These are phyloP conservation scores for Pulveroboletus sp. DNA, from an alignment of 768 basidiomycete genomes.

Conservation along the genomic window DNA sequence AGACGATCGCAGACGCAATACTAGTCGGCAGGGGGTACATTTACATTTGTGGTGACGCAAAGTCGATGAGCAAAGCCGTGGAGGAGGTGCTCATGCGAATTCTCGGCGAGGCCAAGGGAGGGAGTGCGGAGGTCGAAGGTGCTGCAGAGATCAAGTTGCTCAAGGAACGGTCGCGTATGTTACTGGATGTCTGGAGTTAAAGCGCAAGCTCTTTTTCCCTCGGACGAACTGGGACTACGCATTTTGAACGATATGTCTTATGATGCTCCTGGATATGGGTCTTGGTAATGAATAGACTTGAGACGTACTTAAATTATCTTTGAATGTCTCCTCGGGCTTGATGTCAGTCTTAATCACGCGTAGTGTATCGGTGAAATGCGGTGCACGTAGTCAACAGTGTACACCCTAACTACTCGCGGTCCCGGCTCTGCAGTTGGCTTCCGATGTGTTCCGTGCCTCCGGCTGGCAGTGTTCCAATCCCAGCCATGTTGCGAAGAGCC, in stretches of 20 bases:
- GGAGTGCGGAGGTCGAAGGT: constrained; percentile 81
- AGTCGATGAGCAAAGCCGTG: constrained; percentile 92
- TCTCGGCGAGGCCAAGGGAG: constrained; percentile 92
- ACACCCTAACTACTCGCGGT: no score
- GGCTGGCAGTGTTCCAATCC: not conserved
- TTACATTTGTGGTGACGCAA: constrained; percentile 96
- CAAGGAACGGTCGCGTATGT: constrained; percentile 86
- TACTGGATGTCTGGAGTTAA: constrained; percentile 89
- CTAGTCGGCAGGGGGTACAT: constrained; percentile 95
- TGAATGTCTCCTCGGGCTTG: not conserved
- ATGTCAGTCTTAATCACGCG: not conserved
- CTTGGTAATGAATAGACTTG: constrained; percentile 16
- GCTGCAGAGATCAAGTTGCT: constrained; percentile 87
- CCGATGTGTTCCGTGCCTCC: not conserved
- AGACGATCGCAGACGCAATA: constrained; percentile 81
- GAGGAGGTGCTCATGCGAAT: constrained; percentile 83
- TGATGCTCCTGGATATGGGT: constrained; percentile 9
- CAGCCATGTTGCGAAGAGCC: constrained; percentile 18
- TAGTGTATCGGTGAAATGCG: no score
- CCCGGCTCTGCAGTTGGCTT: not conserved
- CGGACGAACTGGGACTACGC: not conserved
- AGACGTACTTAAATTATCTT: constrained; percentile 8
- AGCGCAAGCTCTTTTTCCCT: not conserved
- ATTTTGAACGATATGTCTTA: constrained; percentile 5
- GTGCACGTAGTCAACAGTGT: no score